Base-by-base conservation (phyloP, 2,329 filamentous ascomycete species). In the Aspergillus jensenii region DNA sequence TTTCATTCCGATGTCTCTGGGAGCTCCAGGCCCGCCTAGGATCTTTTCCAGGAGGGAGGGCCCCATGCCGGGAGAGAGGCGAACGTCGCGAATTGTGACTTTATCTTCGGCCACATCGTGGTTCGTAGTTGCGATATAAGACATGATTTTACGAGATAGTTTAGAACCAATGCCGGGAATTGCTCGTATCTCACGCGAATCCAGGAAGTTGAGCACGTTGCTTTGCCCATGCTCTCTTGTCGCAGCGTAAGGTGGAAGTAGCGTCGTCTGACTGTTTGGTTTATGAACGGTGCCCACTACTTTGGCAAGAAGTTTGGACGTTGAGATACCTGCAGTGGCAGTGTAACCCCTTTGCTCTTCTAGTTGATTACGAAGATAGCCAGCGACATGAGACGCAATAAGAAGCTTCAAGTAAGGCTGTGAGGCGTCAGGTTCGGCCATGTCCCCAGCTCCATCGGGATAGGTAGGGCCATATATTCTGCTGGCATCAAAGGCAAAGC, bases 161-260 rank as follows among this genome's bases (percentile, higher is more conserved):
- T 90, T 96, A 76, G 85, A 89, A 3, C 93, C 95, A 46, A 98
- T 88, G 0, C 93, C 92, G 0, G 93, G 93, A 7, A 98, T 84
- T 65, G 90, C 88, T 41, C 90, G 87, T 51, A 98, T 84, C 57
- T 88, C 86, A 68, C 93, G 87, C 2, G 69, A 71, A 65, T 95
- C 91, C 65, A 98, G 81, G 68, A 98, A 98, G 0, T 73, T 70
- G 6, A 79, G 79, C 12, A 90, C 81, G 59, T 87, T 87, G 64
- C 77, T 80, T 27, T 73, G 65, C 2, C 61, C 39, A 6, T 54
- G 59, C 37, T 63, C 61, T 35, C 62, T 23, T 14, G 55, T 55
- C 21, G 62, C 66, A 3, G 79, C 78, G 54, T 84, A 84, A 2
- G 89, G 84, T 5, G 89, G 87, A 44, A 96, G 75, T 7, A 98